These are phyloP conservation scores for Epichloe scottii DNA, from an alignment of 2,329 filamentous ascomycete species.

Conservation along the genomic window DNA sequence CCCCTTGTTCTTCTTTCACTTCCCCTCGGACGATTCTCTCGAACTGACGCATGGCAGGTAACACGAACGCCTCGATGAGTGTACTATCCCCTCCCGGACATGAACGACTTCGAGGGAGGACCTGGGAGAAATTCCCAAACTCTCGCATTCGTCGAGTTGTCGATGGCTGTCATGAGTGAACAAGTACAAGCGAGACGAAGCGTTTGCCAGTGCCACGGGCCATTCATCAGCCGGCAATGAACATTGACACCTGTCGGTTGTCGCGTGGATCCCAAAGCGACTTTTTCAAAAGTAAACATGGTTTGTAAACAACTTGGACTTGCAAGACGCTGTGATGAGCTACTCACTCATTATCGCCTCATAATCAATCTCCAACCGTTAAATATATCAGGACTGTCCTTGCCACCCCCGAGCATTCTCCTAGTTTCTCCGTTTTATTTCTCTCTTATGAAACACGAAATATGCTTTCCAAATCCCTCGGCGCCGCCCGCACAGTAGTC, in stretches of 20 bases:
- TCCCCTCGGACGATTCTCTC: background rate
- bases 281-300: background rate
- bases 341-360: too few species aligned
- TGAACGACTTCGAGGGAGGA: too few species aligned
- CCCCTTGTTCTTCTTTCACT: background rate
- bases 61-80: background rate
- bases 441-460: background rate
- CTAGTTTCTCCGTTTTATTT: background rate
- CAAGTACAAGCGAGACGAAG: background rate
- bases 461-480: constrained; percentile 4
- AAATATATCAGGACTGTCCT: too few species aligned
- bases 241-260: background rate
- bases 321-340: too few species aligned
- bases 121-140: too few species aligned
- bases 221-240: background rate
- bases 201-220: background rate
- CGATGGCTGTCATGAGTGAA: background rate
- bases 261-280: background rate
- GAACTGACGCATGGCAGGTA: background rate
- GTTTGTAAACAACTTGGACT: too few species aligned
- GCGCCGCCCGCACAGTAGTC: constrained; percentile 1
- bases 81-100: too few species aligned
- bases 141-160: too few species aligned
- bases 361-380: too few species aligned
- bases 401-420: too few species aligned